Percentiles rank a stretch among this genome's conserved stretches.
These are phyloP conservation scores for Thelonectria rubi DNA, from an alignment of 2,329 filamentous ascomycete genomes.

Conservation along the genomic window DNA sequence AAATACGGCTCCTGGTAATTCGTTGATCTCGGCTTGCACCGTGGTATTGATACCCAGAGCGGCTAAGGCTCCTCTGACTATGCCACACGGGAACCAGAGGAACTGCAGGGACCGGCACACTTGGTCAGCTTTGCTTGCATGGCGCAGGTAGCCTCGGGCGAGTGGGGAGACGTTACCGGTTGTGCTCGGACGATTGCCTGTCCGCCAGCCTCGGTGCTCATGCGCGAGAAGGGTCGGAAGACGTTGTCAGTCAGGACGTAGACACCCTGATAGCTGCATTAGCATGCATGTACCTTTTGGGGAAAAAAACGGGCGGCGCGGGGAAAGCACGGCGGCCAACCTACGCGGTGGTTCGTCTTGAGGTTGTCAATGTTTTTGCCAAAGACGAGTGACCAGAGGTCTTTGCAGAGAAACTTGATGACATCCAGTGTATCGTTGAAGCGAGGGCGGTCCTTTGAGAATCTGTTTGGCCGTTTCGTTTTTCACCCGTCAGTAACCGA, in stretches of 20 bases:
- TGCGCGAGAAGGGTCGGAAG: constrained; percentile 87
- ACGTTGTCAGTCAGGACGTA: constrained; percentile 95
- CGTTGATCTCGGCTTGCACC: constrained; percentile 88
- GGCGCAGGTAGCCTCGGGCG: constrained; percentile 6
- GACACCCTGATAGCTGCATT: constrained; percentile 69
- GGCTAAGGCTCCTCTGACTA: constrained; percentile 91
- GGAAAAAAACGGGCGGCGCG: neutral
- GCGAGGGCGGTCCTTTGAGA: constrained; percentile 83
- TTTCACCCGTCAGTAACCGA: constrained; percentile 56
- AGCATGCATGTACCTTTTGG: constrained; percentile 11
- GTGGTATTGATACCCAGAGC: constrained; percentile 90
- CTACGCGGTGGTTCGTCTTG: constrained; percentile 93
- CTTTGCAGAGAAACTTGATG: constrained; percentile 99
- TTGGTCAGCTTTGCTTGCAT: constrained; percentile 20
- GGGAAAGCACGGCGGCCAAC: constrained; percentile 31
- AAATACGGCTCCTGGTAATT: constrained; percentile 89
- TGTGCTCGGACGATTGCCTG: constrained; percentile 80
- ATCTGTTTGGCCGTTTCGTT: constrained; percentile 62
- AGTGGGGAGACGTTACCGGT: constrained; percentile 65
- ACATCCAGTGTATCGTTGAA: constrained; percentile 93
- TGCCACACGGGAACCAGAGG: constrained; percentile 92
- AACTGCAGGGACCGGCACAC: constrained; percentile 65
- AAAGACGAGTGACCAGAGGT: constrained; percentile 94
- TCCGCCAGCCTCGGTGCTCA: constrained; percentile 83
- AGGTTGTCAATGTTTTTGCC: constrained; percentile 98